Percentiles rank a stretch among this genome's conserved stretches.
phyloP scores from a whole-genome alignment of 176 grass and related monocot genomes.

The Avena eriantha region DNA sequence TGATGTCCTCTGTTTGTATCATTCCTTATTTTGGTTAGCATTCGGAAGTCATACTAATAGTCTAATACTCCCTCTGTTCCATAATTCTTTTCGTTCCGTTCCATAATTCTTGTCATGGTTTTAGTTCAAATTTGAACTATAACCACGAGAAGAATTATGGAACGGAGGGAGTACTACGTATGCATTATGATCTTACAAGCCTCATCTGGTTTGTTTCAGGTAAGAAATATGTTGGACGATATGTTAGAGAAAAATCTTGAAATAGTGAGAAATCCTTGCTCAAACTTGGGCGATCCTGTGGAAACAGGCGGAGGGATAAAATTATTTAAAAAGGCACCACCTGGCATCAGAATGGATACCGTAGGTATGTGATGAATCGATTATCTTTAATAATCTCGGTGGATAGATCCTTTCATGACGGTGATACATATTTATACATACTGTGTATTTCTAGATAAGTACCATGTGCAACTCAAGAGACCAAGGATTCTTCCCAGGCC shows the following conservation, averaged over 20 bases:
- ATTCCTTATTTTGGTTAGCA: conserved; percentile 11
- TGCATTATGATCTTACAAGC: conserved; percentile 19
- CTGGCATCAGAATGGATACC: conserved; percentile 70
- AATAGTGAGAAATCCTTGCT: conserved; percentile 62
- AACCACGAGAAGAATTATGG: too few species aligned
- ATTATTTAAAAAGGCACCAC: conserved; percentile 84
- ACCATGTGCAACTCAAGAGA: conserved; percentile 64
- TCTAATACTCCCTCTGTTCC: too few species aligned
- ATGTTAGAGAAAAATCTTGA: conserved; percentile 77
- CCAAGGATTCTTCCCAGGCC: conserved; percentile 76
- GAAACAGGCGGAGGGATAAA: conserved; percentile 66
- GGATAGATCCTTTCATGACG: conserved; percentile 23
- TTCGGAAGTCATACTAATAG: neutral
- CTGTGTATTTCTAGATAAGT: conserved; percentile 61
- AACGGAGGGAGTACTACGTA: neutral
- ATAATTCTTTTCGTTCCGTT: too few species aligned
- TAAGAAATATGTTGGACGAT: conserved; percentile 81
- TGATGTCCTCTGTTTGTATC: neutral
- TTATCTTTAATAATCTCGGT: conserved; percentile 23
- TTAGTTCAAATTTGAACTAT: too few species aligned
- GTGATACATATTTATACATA: conserved; percentile 41
- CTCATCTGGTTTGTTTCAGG: conserved; percentile 54
- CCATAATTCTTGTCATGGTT: too few species aligned
- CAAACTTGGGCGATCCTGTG: conserved; percentile 35
- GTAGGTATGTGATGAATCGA: conserved; percentile 46